Evolutionary conservation across 306 rosid genomes (phyloP).

Genomic region (Prosopis cineraria): DNA sequence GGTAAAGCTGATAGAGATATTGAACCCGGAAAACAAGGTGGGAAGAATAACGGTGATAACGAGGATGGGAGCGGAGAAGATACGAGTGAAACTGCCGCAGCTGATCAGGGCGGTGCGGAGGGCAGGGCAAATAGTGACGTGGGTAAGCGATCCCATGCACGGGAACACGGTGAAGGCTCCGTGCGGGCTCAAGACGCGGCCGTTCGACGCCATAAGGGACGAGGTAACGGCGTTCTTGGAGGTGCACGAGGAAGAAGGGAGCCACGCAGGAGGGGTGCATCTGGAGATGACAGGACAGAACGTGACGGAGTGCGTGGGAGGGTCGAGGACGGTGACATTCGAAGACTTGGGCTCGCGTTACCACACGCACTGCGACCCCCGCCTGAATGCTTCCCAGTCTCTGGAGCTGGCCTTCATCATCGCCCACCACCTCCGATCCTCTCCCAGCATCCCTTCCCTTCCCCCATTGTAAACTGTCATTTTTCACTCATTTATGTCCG

Average conservation of each 20-base stretch:
- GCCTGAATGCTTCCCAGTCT: slow-evolving; percentile 86
- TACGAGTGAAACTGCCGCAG: slow-evolving; percentile 85
- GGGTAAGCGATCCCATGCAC: slow-evolving; percentile 95
- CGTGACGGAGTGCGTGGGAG: slow-evolving; percentile 93
- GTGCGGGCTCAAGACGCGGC: slow-evolving; percentile 88
- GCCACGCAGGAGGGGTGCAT: slow-evolving; percentile 85
- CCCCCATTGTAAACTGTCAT: too few species aligned
- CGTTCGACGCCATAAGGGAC: slow-evolving; percentile 77
- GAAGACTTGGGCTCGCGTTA: slow-evolving; percentile 81
- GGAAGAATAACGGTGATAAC: slow-evolving; percentile 80
- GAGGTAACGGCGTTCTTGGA: slow-evolving; percentile 88
- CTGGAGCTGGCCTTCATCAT: slow-evolving; percentile 88
- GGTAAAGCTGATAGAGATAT: slow-evolving; percentile 70
- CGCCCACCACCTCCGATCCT: slow-evolving; percentile 61
- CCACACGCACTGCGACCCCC: slow-evolving; percentile 87
- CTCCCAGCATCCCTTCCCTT: slow-evolving; percentile 41
- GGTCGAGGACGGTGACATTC: slow-evolving; percentile 75
- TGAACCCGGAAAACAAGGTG: slow-evolving; percentile 77
- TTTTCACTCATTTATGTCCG: too few species aligned
- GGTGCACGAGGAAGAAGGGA: slow-evolving; percentile 90
- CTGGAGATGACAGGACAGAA: slow-evolving; percentile 92
- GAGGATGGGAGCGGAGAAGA: slow-evolving; percentile 95
- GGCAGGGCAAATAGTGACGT: slow-evolving; percentile 76
- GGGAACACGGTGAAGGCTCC: slow-evolving; percentile 91
- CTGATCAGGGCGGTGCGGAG: slow-evolving; percentile 78